Evolutionary conservation across 768 basidiomycete species (phyloP).

Genomic region (Dioszegia aurantiaca): DNA sequence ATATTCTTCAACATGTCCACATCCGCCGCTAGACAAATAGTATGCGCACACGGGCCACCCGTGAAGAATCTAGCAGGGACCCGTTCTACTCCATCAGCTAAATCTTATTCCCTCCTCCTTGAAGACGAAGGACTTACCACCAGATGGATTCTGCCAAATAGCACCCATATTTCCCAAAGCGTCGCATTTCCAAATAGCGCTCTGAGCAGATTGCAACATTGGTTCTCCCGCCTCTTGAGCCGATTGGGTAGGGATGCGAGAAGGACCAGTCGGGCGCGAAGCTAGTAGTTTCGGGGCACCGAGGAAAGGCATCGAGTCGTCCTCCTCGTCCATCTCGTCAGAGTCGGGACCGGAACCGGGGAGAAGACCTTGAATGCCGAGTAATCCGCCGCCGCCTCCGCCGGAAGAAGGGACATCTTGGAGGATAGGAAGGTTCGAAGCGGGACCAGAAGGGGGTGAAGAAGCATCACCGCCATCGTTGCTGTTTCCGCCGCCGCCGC

Average conservation of each 20-base stretch:
- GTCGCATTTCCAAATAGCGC: not conserved
- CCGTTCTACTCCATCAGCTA: slow-evolving; percentile 5
- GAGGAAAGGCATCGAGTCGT: not conserved
- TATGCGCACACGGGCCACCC: slow-evolving; percentile 34
- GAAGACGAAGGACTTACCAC: slow-evolving; percentile 13
- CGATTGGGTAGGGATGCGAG: too few species aligned
- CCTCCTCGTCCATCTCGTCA: not conserved
- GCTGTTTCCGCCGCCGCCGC: not conserved
- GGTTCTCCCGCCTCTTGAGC: not conserved
- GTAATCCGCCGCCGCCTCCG: not conserved
- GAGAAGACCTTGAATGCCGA: slow-evolving; percentile 1
- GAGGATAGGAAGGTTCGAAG: too few species aligned
- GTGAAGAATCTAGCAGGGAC: slow-evolving; percentile 37
- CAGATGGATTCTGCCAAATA: slow-evolving; percentile 8
- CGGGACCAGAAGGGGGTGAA: not conserved
- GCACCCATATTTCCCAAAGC: not conserved
- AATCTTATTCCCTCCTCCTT: not conserved
- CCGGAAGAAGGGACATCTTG: too few species aligned
- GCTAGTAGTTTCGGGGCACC: not conserved
- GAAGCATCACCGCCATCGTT: not conserved
- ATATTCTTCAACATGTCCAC: slow-evolving; percentile 23
- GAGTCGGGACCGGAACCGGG: not conserved
- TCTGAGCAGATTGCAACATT: not conserved
- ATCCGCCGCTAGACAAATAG: slow-evolving; percentile 33
- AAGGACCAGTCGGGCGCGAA: too few species aligned